These are phyloP conservation scores for Purshia tridentata DNA, from an alignment of 306 rosid genomes.

Conservation along the genomic window DNA sequence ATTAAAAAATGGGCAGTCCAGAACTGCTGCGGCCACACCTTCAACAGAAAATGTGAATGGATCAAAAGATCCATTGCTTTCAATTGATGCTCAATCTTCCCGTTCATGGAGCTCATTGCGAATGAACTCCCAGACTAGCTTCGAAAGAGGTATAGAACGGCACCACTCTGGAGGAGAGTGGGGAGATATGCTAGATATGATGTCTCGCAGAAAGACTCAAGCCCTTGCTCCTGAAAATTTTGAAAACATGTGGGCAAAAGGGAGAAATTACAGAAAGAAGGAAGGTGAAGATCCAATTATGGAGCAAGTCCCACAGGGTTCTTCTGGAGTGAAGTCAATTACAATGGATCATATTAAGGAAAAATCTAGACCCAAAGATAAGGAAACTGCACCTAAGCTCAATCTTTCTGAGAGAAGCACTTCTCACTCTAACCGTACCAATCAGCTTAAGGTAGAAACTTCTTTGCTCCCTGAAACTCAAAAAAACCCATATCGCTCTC, in stretches of 20 bases:
- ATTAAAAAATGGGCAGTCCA: slow-evolving; percentile 60
- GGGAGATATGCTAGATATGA: slow-evolving; percentile 82
- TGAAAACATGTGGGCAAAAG: slow-evolving; percentile 93
- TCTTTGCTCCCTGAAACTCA: slow-evolving; percentile 33
- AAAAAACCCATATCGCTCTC: slow-evolving; percentile 34
- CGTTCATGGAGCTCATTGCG: slow-evolving; percentile 70
- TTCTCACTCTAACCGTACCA: slow-evolving; percentile 38
- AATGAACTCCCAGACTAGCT: slow-evolving; percentile 43
- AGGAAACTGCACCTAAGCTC: slow-evolving; percentile 33
- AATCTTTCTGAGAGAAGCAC: slow-evolving; percentile 45
- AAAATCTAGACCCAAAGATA: slow-evolving; percentile 45
- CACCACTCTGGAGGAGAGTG: slow-evolving; percentile 74
- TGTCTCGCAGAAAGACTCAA: slow-evolving; percentile 81
- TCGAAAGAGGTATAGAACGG: slow-evolving; percentile 47
- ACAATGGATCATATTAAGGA: slow-evolving; percentile 39
- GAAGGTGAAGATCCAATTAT: slow-evolving; percentile 50
- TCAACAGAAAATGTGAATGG: slow-evolving; percentile 38
- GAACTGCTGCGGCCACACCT: slow-evolving; percentile 31
- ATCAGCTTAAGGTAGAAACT: slow-evolving; percentile 33
- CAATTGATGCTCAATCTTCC: slow-evolving; percentile 63
- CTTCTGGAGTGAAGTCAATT: slow-evolving; percentile 42
- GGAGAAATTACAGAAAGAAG: slow-evolving; percentile 64
- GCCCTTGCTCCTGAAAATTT: slow-evolving; percentile 97
- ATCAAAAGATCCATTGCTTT: slow-evolving; percentile 83
- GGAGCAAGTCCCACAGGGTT: slow-evolving; percentile 47